phyloP scores from a whole-genome alignment of 2,329 filamentous ascomycete genomes.

The Lachnellula cervina region DNA sequence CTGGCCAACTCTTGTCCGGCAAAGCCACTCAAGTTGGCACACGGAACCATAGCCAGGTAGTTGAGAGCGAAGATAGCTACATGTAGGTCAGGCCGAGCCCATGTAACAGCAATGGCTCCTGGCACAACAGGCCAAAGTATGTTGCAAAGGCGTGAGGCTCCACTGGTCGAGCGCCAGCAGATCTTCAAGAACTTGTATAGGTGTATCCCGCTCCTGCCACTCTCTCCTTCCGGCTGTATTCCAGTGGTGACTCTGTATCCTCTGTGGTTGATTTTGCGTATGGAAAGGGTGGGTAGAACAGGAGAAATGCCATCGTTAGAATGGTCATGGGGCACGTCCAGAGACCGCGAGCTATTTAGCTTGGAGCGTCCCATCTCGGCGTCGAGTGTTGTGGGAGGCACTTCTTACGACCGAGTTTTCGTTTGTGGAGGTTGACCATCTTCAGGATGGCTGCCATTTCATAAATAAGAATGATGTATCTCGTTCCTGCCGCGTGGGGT shows the following conservation, averaged over 20 bases:
- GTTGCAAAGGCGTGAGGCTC: slow-evolving; percentile 60
- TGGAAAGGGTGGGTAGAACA: not conserved
- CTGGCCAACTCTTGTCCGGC: slow-evolving; percentile 66
- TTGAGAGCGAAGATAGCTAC: slow-evolving; percentile 64
- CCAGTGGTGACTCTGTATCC: slow-evolving; percentile 30
- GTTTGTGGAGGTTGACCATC: not conserved
- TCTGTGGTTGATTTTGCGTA: slow-evolving; percentile 4
- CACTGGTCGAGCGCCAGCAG: slow-evolving; percentile 58
- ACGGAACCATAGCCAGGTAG: slow-evolving; percentile 73
- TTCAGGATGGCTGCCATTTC: too few species aligned
- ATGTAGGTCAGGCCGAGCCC: slow-evolving; percentile 50
- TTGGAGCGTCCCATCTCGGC: not conserved
- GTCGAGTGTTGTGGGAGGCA: not conserved
- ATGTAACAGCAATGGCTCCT: slow-evolving; percentile 61
- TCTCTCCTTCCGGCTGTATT: slow-evolving; percentile 55
- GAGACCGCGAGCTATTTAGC: not conserved
- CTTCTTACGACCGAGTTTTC: not conserved
- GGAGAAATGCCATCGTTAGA: not conserved
- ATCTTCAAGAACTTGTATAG: slow-evolving; percentile 60
- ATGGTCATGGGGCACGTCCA: not conserved
- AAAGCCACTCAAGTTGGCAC: slow-evolving; percentile 71
- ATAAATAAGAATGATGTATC: too few species aligned
- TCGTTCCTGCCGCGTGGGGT: not conserved
- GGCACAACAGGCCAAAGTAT: slow-evolving; percentile 72
- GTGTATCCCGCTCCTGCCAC: slow-evolving; percentile 61